Base-by-base conservation (phyloP, 306 rosid genomes). In the Fagus crenata region DNA sequence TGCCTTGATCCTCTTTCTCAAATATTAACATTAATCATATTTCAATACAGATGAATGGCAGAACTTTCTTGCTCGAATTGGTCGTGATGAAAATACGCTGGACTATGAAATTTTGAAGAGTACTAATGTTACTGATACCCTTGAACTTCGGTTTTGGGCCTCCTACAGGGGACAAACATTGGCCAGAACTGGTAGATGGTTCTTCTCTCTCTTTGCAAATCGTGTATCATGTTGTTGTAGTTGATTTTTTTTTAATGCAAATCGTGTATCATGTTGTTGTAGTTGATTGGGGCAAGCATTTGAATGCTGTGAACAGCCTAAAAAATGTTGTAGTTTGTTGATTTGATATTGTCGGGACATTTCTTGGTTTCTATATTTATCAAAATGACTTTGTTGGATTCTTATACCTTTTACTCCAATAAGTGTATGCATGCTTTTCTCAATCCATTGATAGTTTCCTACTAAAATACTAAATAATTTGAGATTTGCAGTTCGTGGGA, bases 111-210 rank as follows among this genome's bases (percentile, higher is more conserved):
- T 89, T 75, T 79, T 73, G 73, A 88, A 86, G 64, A 88, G 77
- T 77, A 40, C 92, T 18, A 81, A 67, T 77, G 98, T 92, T 77
- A 89, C 87, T 77, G 98, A 95, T 77, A 89, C 89, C 71, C 93
- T 95, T 81, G 97, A 93, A 81, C 87, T 92, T 76, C 95, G 97
- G 31, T 89, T 92, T 86, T 95, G 98, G 98, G 98, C 97, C 51
- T 92, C 97, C 40, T 95, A 92, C 78, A 85, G 98, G n/a, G 98
- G 90, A 63, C 98, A 95, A 85, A 95, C 98, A 49, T 86, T 95
- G 81, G 93, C 97, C 69, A 90, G 98, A 88, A 95, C 98, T 60
- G 98, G 98, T 95, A 86, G 40, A 71, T 80, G 55, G 18, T 79
- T 76, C 37, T 49, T 63, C 28, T 41, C 33, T 11, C 68, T 72